Base-by-base conservation (phyloP, 768 basidiomycete species). In the Tulasnella sp. region DNA sequence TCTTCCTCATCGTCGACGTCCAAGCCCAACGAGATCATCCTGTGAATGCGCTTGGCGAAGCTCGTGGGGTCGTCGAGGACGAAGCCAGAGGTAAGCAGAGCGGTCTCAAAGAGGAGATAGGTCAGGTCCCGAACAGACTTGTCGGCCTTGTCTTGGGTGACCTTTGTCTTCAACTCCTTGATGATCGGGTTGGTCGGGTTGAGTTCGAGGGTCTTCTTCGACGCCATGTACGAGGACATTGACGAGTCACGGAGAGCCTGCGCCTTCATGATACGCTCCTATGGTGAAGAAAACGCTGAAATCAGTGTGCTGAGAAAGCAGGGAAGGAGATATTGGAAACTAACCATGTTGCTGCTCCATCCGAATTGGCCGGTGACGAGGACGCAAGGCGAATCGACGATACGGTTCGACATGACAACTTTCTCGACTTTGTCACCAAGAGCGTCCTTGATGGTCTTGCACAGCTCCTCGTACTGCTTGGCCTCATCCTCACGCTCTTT, bases 381-480 rank as follows among this genome's bases (percentile, higher is more conserved):
- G 46, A 96, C 94, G 71, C 86, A 97, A 62, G 92, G 93, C 19
- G 92, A 96, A 73, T 94, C 92, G 66, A 82, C 79, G 76, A 99
- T 94, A 73, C 94, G 91, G 82, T 94, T 97, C 48, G 94, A 98
- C 65, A 97, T 78, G 63, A 94, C 81, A 22, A 99, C 94, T 80
- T 99, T 99, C 81, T 99, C 96, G 64, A 99, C 93, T 80, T 93
- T 94, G 74, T 97, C 94, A 60, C 94, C 93, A 61, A 99, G 92
- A 59, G 88, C 89, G 67, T 99, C 94, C 82, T 97, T 99, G 78
- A 97, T 90, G 63, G 86, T 83, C 62, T 86, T 78, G 82, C 91
- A 93, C 60, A 99, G 81, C 62, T 92, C 91, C 68, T 80, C 79
- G 76, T 80, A 97, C 65, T 84, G 83, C 61, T 83, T 75, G 24